Evolutionary conservation across 1,284 basidiomycete genomes (phyloP), one percentile per base, ranked within the genome.

Genomic region (Ganoderma leucocontextum): DNA sequence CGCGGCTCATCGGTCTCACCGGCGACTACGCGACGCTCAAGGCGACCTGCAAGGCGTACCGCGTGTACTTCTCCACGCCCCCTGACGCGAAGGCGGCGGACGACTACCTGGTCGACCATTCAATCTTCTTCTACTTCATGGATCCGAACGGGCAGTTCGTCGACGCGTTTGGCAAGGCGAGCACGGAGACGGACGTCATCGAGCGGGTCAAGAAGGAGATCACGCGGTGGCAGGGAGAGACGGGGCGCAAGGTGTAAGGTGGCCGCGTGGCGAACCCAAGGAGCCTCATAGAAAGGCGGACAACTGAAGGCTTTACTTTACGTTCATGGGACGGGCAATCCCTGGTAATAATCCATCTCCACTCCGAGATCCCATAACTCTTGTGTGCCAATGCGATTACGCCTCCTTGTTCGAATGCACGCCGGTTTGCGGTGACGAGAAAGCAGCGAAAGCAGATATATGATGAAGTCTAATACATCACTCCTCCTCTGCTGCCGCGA

Each of bases 61-160:
- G 98, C 39, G 97, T 99, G 44, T 99, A 99, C 83, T 99, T 99
- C 84, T 97, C 95, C 22, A 99, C 97, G 6, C 98, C 97, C 3
- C 96, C 96, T 3, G 85, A 94, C 75, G 95, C 97, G 7, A 90
- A 94, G 76, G 90, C 97, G 0, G 89, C 85, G 22, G 91, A 90
- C 62, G 97, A 99, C 83, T 99, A 99, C 80, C 88, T 99, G 63
- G 97, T 99, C 39, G 96, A 98, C 80, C 96, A 98, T 81, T 92
- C 92, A 63, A 98, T 98, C 79, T 99, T 97, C 80, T 95, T 99
- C 78, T 99, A 99, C 82, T 87, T 99, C 42, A 98, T 99, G 96
- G 96, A 99, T 78, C 97, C 98, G 0, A 82, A 91, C 9, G 97
- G 97, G 22, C 87, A 93, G 77, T 99, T 99, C 75, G 95, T 99